Evolutionary conservation across 2,329 filamentous ascomycete genomes (phyloP), one percentile per base, ranked within the genome.

Genomic region (Cadophora luteo-olivacea): DNA sequence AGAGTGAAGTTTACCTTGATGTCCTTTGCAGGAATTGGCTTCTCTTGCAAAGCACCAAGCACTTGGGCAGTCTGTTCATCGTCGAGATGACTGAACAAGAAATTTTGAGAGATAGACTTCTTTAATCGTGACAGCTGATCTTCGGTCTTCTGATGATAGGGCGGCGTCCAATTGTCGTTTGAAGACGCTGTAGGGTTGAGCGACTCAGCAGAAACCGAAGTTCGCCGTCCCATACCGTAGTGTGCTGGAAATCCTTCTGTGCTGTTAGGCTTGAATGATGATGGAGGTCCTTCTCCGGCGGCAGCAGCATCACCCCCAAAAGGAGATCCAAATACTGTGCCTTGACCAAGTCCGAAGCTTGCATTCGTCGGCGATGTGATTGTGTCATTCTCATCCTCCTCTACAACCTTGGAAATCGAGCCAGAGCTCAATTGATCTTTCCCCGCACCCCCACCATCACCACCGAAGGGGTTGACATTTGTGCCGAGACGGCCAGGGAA

Each of bases 201-300:
- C 1, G 95, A 97, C 82, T 99, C 96, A 62, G 96, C 96, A 51
- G 96, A 98, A 64, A 99, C 96, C 3, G 96, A 98, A 49, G 94
- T 97, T 76, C 96, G 92, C 72, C 96, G 92, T 75, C 89, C 92
- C 81, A 97, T 91, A 80, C 97, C 97, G 83, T 97, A 98, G 80
- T 98, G 94, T 75, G 88, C 91, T 66, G 96, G 96, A 78, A 97
- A 93, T 75, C 88, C 89, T 73, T 92, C 89, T 49, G 86, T 82
- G 69, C 87, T 79, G 33, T 72, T 67, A 49, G 72, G 65, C 62
- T 76, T 76, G 77, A 78, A 76, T 69, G 78, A 77, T 7, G 83
- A 82, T 16, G 83, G 81, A 24, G 83, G 83, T 54, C 87, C 85
- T 33, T 77, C 75, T 22, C 79, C 73, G 41, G 80, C 79, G 70